Base-by-base conservation (phyloP, 2,329 filamentous ascomycete species). In the Oidium heveae region DNA sequence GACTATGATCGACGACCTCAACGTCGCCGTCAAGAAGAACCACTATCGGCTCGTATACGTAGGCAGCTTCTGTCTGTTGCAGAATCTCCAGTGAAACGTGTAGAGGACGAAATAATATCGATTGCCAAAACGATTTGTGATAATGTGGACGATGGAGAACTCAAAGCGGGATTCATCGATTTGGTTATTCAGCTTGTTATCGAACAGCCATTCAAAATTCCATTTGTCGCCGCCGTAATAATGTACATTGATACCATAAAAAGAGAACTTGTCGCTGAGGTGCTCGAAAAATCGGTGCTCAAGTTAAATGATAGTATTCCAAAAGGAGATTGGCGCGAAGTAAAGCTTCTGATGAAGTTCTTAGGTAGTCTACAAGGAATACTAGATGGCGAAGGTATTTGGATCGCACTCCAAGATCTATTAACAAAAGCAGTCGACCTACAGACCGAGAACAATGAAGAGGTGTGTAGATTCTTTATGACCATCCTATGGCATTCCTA, bases 151-250 rank as follows among this genome's bases (percentile, higher is more conserved):
- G 84, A 93, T 64, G 79, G 82, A 60, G 82, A 87, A 60, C 70
- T 94, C 55, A 80, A 80, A 59, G 75, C 73, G 34, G 78, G 74
- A 53, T 93, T 94, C 66, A 72, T 84, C 59, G 77, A 82, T 56
- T 74, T 94, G 33, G 72, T 80, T 8, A 70, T 88, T 56, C 84
- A 89, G 67, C 73, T 96, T 59, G 74, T 84, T 46, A 66, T 86
- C 37, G 91, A 98, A 69, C 91, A 98, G 69, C 91, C 91, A 0
- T 82, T 98, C 67, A 96, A 96, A 72, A 93, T 87, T n/a, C 89
- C 91, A 0, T 96, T 95, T 65, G 75, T 94, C 39, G 87, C 88
- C 10, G 86, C 84, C 20, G 80, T 89, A 15, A 75, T 93, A 46
- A 74, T 94, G 56, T 76, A 86, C 55, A 76, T 81, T 59, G 95